These are phyloP conservation scores for Litchi chinensis DNA, from an alignment of 345 rosid genomes.

Conservation along the genomic window DNA sequence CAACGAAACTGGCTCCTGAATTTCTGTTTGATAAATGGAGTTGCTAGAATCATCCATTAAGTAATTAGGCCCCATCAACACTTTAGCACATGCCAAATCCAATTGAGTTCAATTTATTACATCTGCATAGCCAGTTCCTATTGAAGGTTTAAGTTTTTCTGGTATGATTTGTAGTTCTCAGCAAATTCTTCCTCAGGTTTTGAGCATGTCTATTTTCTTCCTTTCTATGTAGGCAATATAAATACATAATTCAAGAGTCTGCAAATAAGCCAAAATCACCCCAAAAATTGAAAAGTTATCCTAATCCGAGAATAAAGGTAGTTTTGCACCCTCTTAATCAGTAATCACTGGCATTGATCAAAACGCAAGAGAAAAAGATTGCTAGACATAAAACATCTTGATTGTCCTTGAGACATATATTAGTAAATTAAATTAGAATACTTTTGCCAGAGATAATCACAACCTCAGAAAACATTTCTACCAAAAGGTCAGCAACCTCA, in stretches of 20 bases:
- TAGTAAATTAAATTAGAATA: not conserved
- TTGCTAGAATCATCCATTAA: not conserved
- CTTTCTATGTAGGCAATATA: not conserved
- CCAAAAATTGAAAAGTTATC: not conserved
- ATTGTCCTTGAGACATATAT: not conserved
- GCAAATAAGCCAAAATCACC: not conserved
- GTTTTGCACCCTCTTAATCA: not conserved
- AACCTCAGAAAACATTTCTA: not conserved
- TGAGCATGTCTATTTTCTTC: not conserved
- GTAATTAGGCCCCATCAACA: not conserved
- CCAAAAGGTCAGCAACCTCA: not conserved
- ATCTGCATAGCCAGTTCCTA: not conserved
- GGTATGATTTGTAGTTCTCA: not conserved
- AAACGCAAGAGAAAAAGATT: not conserved
- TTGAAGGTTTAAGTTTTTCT: not conserved
- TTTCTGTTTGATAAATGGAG: not conserved
- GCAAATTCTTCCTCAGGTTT: not conserved
- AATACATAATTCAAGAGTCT: not conserved
- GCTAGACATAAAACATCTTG: not conserved
- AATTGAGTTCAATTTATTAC: not conserved
- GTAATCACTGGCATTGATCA: not conserved
- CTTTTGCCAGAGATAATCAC: not conserved
- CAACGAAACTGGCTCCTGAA: not conserved
- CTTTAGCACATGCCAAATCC: not conserved
- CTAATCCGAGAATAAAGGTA: not conserved